These are phyloP conservation scores for Metarhizium guizhouense DNA, from an alignment of 2,329 filamentous ascomycete species.

Conservation along the genomic window DNA sequence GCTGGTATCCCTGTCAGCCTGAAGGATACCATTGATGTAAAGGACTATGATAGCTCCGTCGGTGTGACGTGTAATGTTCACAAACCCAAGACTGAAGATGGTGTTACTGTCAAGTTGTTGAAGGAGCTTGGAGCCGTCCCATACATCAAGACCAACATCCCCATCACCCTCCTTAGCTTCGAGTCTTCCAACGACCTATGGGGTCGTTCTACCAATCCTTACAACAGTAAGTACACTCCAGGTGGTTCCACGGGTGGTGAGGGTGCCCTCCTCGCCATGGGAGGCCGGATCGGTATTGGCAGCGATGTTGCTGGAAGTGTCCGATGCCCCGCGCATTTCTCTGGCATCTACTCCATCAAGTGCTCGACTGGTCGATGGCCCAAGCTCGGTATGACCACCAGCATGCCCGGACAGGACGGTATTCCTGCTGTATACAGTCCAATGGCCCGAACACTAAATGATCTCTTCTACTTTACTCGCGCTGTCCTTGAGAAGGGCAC, in stretches of 20 bases:
- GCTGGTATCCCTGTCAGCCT: conserved; percentile 81
- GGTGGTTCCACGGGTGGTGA: conserved; percentile 88
- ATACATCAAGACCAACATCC: conserved; percentile 87
- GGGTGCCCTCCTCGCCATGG: conserved; percentile 69
- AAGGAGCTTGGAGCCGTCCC: conserved; percentile 85
- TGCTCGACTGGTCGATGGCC: conserved; percentile 90
- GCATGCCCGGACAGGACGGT: conserved; percentile 88
- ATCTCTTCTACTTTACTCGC: conserved; percentile 76
- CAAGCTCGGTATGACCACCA: conserved; percentile 73
- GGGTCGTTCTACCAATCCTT: conserved; percentile 75
- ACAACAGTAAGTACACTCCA: conserved; percentile 75
- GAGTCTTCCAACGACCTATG: conserved; percentile 73
- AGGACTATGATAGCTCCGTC: conserved; percentile 73
- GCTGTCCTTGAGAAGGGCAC: conserved; percentile 72
- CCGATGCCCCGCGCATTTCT: conserved; percentile 78
- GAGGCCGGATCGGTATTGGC: conserved; percentile 80
- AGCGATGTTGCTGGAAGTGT: conserved; percentile 89
- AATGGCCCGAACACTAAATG: conserved; percentile 79
- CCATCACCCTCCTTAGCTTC: conserved; percentile 78
- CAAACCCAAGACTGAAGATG: conserved; percentile 59
- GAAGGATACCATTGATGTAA: conserved; percentile 73
- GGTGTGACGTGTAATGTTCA: conserved; percentile 68
- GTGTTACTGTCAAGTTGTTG: conserved; percentile 62
- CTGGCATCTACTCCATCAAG: conserved; percentile 76
- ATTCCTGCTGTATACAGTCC: conserved; percentile 84